Evolutionary conservation across 495 filamentous ascomycete genomes (phyloP).

Genomic region (Sphaerosporella brunnea): DNA sequence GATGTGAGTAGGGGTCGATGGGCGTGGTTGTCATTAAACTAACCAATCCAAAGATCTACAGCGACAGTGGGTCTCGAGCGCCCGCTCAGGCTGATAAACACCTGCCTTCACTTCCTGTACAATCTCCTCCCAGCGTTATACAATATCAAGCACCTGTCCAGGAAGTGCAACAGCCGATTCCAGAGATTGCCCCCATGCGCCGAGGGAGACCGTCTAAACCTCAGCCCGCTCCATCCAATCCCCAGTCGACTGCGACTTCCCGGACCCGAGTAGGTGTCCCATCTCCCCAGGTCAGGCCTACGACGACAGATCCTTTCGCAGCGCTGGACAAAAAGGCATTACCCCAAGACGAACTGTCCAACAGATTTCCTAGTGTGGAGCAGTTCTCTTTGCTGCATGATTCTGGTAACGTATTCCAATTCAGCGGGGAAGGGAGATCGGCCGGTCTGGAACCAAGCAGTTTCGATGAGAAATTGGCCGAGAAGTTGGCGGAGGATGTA

Average conservation of each 20-base stretch:
- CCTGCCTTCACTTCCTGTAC: conserved; percentile 14
- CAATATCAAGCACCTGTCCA: conserved; percentile 46
- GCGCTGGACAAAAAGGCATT: conserved; percentile 53
- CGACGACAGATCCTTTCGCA: conserved; percentile 72
- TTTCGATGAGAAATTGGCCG: conserved; percentile 56
- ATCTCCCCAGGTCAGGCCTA: conserved; percentile 44
- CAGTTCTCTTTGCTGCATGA: conserved; percentile 86
- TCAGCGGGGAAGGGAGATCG: conserved; percentile 40
- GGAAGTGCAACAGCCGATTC: conserved; percentile 53
- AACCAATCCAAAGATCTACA: conserved; percentile 52
- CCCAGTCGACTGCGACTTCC: conserved; percentile 21
- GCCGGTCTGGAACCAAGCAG: conserved; percentile 38
- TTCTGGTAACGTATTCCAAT: conserved; percentile 73
- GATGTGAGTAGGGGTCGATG: conserved; percentile 44
- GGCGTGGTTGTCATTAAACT: conserved; percentile 6
- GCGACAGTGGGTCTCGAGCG: conserved; percentile 36
- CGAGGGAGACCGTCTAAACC: conserved; percentile 58
- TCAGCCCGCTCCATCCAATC: conserved; percentile 21
- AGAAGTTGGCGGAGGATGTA: conserved; percentile 76
- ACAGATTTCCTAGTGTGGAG: conserved; percentile 76
- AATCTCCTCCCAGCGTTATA: conserved; percentile 23
- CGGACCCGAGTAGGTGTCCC: conserved; percentile 13
- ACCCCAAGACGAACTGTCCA: conserved; percentile 56
- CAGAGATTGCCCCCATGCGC: conserved; percentile 88
- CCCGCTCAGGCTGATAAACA: conserved; percentile 12